Conservation (phyloP, 2,329 filamentous ascomycete genomes). For the Ophiostoma ulmi region DNA sequence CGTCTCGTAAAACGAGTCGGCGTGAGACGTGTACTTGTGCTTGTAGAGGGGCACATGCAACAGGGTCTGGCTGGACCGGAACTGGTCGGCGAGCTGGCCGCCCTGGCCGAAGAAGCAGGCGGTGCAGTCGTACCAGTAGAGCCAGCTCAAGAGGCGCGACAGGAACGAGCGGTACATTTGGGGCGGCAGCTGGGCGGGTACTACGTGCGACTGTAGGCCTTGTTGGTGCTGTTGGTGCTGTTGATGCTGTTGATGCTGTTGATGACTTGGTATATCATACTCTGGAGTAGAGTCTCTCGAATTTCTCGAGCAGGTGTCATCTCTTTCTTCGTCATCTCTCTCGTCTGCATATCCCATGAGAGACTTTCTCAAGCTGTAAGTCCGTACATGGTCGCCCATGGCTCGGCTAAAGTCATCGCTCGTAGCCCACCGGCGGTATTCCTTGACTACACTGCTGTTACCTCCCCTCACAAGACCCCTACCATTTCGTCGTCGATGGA, state of each 20-base stretch:
- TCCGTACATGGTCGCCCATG: conserved; percentile 5
- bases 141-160: conserved; percentile 20
- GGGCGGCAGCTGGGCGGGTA: conserved; percentile 11
- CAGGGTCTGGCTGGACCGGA: neutral
- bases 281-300: neutral
- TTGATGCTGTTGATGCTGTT: no score
- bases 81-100: conserved; percentile 6
- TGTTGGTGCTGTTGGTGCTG: no score
- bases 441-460: neutral
- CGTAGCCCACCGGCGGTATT: neutral
- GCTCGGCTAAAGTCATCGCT: neutral
- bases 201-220: neutral
- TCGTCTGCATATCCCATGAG: neutral
- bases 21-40: conserved; percentile 3
- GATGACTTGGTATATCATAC: neutral
- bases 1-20: conserved; percentile 15
- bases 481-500: neutral
- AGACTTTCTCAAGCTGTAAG: neutral
- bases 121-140: conserved; percentile 20
- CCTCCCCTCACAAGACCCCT: neutral
- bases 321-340: neutral
- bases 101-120: conserved; percentile 19
- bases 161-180: conserved; percentile 19
- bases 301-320: neutral
- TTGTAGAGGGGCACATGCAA: neutral